phyloP scores from a whole-genome alignment of 2,329 filamentous ascomycete genomes.

The Cladobotryum protrusum region DNA sequence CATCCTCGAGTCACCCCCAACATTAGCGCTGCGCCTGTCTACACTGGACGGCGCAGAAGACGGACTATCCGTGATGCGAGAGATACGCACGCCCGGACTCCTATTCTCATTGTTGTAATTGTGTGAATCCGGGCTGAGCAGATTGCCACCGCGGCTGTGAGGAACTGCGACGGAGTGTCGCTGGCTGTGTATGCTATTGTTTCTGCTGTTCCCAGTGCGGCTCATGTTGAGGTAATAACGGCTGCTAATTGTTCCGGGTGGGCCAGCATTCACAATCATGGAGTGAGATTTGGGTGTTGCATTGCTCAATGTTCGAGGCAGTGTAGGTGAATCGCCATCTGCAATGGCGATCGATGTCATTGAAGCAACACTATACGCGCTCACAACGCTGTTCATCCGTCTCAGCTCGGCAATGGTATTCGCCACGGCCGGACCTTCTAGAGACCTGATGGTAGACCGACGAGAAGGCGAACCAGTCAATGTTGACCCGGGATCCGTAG shows the following conservation, averaged over 20 bases:
- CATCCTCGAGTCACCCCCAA: conserved; percentile 13
- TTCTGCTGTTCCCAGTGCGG: conserved; percentile 16
- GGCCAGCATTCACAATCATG: not conserved
- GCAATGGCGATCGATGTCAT: conserved; percentile 22
- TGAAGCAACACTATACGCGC: conserved; percentile 37
- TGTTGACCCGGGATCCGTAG: conserved; percentile 13
- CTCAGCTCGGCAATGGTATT: conserved; percentile 46
- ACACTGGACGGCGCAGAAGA: conserved; percentile 6
- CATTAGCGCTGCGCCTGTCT: conserved; percentile 15
- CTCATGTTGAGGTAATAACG: conserved; percentile 44
- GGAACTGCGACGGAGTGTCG: conserved; percentile 6
- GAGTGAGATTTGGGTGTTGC: not conserved
- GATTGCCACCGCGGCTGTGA: not conserved
- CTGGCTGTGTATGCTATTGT: conserved; percentile 9
- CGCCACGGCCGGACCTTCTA: conserved; percentile 25
- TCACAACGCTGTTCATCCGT: conserved; percentile 51
- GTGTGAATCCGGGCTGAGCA: conserved; percentile 8
- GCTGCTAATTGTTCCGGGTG: conserved; percentile 29
- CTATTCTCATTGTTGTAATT: conserved; percentile 26
- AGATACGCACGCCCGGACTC: conserved; percentile 12
- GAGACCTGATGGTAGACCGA: conserved; percentile 13
- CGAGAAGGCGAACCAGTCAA: conserved; percentile 20
- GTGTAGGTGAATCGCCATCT: conserved; percentile 32
- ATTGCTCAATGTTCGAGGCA: conserved; percentile 22
- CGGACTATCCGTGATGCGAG: conserved; percentile 12